These are phyloP conservation scores for Hansenula lynferdii DNA, from an alignment of 1,139 yeast genomes.

Conservation along the genomic window DNA sequence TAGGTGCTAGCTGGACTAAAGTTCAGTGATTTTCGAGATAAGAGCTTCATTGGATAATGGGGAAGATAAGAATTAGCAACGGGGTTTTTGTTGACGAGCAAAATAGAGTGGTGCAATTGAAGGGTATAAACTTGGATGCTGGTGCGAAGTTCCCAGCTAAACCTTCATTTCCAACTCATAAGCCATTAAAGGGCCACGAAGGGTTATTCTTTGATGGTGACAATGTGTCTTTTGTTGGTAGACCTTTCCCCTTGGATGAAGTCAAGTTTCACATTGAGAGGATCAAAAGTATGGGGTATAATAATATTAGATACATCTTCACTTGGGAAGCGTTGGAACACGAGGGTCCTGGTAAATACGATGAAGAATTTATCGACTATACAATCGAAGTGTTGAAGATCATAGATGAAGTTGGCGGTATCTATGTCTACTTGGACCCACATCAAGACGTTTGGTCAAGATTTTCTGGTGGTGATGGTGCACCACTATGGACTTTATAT, in stretches of 20 bases:
- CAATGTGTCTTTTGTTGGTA: slow-evolving; percentile 69
- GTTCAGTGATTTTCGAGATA: no score
- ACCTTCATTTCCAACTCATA: slow-evolving; percentile 53
- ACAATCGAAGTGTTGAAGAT: slow-evolving; percentile 57
- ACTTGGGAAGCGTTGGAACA: slow-evolving; percentile 97
- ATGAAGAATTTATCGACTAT: slow-evolving; percentile 69
- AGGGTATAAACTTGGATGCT: slow-evolving; percentile 83
- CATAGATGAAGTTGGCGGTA: slow-evolving; percentile 60
- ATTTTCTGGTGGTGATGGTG: slow-evolving; percentile 91
- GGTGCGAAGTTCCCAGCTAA: slow-evolving; percentile 64
- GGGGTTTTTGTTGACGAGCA: slow-evolving; percentile 59
- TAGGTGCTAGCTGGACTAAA: no score
- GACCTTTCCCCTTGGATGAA: slow-evolving; percentile 74
- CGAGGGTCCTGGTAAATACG: slow-evolving; percentile 80
- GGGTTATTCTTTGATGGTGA: slow-evolving; percentile 64
- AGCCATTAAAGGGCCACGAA: slow-evolving; percentile 34
- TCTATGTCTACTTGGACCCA: slow-evolving; percentile 80
- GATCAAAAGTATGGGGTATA: slow-evolving; percentile 78
- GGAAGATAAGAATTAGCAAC: slow-evolving; percentile 12
- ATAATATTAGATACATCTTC: slow-evolving; percentile 67
- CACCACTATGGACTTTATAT: slow-evolving; percentile 92
- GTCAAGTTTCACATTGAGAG: slow-evolving; percentile 65
- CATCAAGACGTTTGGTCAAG: slow-evolving; percentile 97
- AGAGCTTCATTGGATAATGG: no score
- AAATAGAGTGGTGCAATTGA: slow-evolving; percentile 58